Evolutionary conservation across 805 yeast genomes (phyloP).

Genomic region (baker's yeast (Saccharomyces cerevisiae)): DNA sequence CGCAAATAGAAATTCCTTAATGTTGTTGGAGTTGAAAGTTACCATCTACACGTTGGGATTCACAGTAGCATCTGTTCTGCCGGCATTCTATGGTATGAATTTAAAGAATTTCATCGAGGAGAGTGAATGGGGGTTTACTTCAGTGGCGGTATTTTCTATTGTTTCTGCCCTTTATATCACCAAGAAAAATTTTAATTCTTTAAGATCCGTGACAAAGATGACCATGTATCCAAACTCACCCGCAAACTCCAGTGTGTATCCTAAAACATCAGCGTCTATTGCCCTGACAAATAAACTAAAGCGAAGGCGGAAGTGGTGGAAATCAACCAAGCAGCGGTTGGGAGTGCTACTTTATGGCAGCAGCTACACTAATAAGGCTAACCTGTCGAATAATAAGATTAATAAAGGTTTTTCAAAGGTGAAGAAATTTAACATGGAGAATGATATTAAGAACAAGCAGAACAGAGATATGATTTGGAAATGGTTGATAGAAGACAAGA

Average conservation of each 20-base stretch:
- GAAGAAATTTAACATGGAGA: neutral
- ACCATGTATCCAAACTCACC: constrained; percentile 39
- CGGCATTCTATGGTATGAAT: constrained; percentile 89
- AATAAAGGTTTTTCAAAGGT: constrained; percentile 3
- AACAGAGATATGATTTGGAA: constrained; percentile 46
- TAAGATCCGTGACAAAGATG: constrained; percentile 55
- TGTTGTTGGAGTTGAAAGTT: constrained; percentile 77
- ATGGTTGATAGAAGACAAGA: constrained; percentile 44
- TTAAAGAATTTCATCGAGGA: constrained; percentile 71
- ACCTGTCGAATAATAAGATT: constrained; percentile 2
- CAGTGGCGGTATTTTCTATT: constrained; percentile 45
- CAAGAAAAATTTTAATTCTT: constrained; percentile 44
- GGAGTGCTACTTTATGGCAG: constrained; percentile 16
- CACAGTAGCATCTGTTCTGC: constrained; percentile 74
- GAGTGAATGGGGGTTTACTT: constrained; percentile 52
- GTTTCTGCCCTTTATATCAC: constrained; percentile 49
- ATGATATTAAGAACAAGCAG: constrained; percentile 10
- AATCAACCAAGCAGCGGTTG: constrained; percentile 12
- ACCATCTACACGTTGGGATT: constrained; percentile 79
- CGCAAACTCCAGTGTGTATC: constrained; percentile 2
- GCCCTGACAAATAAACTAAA: neutral
- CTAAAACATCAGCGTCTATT: constrained; percentile 12
- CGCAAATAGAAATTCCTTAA: constrained; percentile 81
- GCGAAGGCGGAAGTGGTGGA: constrained; percentile 16
- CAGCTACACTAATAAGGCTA: constrained; percentile 1